phyloP scores from a whole-genome alignment of 139 green algal species.

The Trebouxia sp. region DNA sequence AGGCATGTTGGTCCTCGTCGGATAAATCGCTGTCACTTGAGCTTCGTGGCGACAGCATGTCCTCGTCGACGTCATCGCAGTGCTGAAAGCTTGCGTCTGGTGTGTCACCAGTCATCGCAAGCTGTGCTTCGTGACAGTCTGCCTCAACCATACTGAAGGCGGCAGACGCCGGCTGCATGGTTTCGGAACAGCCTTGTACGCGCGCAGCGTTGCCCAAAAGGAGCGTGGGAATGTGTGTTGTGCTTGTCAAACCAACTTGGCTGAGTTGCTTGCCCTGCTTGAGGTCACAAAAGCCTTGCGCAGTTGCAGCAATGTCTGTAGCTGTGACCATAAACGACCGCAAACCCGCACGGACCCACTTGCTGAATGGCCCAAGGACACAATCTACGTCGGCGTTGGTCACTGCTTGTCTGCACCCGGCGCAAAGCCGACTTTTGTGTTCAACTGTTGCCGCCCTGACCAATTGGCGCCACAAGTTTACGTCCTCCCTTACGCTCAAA shows the following conservation, averaged over 20 bases:
- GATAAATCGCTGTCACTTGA: too few species aligned
- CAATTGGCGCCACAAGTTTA: slow-evolving; percentile 3
- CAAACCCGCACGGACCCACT: not conserved
- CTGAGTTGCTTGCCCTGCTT: not conserved
- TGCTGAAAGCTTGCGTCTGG: not conserved
- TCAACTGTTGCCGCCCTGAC: not conserved
- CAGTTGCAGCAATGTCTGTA: not conserved
- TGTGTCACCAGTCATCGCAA: not conserved
- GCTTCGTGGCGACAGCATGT: too few species aligned
- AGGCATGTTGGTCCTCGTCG: too few species aligned
- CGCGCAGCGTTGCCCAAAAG: not conserved
- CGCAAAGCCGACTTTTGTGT: not conserved
- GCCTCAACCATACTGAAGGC: not conserved
- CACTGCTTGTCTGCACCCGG: not conserved
- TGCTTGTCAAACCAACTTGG: too few species aligned
- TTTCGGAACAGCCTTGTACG: not conserved
- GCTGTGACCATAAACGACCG: not conserved
- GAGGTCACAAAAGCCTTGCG: too few species aligned
- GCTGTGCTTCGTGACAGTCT: not conserved
- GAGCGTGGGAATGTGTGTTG: not conserved
- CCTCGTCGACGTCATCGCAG: not conserved
- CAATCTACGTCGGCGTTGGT: not conserved
- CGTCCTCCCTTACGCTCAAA: not conserved
- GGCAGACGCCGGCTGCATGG: not conserved
- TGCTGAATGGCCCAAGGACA: not conserved